phyloP scores from a whole-genome alignment of 441 rosid genomes.

The Geranium incanum region DNA sequence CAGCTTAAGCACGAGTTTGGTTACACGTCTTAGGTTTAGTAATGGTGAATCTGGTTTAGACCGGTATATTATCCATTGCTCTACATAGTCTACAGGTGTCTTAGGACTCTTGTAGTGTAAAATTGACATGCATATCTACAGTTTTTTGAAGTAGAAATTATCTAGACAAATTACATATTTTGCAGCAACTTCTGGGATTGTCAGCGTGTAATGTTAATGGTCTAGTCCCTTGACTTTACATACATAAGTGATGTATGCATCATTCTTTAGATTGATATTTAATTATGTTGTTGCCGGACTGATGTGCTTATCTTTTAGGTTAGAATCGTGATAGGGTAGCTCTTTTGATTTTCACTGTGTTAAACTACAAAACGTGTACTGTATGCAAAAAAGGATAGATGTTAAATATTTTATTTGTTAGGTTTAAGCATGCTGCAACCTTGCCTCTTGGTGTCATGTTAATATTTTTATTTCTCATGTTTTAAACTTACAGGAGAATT shows the following conservation, averaged over 20 bases:
- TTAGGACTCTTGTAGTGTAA: background rate
- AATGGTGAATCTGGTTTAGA: background rate
- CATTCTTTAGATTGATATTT: too few relatives aligned
- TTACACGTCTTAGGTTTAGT: background rate
- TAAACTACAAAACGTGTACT: too few relatives aligned
- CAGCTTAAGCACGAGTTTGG: background rate
- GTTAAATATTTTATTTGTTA: background rate
- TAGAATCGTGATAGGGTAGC: background rate
- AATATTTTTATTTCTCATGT: background rate
- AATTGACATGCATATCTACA: background rate
- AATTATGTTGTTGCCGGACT: background rate
- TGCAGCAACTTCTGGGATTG: background rate
- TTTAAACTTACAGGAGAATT: slow-evolving; percentile 60
- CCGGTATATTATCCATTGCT: background rate
- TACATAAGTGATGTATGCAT: too few relatives aligned
- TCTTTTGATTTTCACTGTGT: too few relatives aligned
- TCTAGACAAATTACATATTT: background rate
- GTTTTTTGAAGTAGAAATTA: background rate
- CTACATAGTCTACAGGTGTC: background rate
- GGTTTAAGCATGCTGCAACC: background rate
- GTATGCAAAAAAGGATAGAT: background rate
- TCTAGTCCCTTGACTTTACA: too few relatives aligned
- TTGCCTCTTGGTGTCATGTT: background rate
- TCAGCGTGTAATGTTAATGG: too few relatives aligned
- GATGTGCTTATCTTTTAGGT: background rate